Evolutionary conservation across 139 green algal genomes (phyloP).

Genomic region (Eudorina sp.): DNA sequence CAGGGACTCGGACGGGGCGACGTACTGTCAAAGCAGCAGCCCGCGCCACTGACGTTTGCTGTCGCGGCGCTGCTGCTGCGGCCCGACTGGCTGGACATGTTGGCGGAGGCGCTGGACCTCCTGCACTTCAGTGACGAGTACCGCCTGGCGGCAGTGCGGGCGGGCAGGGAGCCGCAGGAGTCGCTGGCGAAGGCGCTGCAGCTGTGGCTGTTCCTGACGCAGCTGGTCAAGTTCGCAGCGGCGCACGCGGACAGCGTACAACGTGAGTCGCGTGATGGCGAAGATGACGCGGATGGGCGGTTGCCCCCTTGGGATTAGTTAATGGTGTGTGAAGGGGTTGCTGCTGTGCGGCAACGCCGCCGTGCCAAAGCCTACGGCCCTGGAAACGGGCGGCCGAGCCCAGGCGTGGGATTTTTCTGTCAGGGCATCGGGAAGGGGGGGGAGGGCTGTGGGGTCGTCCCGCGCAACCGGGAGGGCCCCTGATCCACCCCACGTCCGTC

Average conservation of each 20-base stretch:
- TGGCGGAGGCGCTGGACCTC: slow-evolving; percentile 50
- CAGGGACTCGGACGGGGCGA: no score
- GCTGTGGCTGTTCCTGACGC: slow-evolving; percentile 44
- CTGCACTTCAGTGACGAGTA: slow-evolving; percentile 44
- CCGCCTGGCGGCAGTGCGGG: neutral
- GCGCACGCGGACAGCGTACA: slow-evolving; percentile 26
- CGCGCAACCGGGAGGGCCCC: no score
- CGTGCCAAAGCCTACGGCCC: no score
- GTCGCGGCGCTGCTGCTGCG: slow-evolving; percentile 38
- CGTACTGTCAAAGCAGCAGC: neutral
- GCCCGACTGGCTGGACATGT: slow-evolving; percentile 46
- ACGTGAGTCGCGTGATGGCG: neutral
- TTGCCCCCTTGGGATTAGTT: no score
- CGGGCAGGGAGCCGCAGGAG: neutral
- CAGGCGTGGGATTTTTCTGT: no score
- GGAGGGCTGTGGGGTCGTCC: no score
- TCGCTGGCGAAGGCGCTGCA: slow-evolving; percentile 3
- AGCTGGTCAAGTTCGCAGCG: slow-evolving; percentile 37
- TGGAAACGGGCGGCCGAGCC: no score
- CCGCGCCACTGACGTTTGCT: neutral
- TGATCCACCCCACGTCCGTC: no score
- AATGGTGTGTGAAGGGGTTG: no score
- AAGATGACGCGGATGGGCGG: no score
- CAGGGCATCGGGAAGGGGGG: no score
- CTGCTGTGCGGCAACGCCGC: no score